phyloP scores from a whole-genome alignment of 495 filamentous ascomycete species.

The Aspergillus saccharolyticus region DNA sequence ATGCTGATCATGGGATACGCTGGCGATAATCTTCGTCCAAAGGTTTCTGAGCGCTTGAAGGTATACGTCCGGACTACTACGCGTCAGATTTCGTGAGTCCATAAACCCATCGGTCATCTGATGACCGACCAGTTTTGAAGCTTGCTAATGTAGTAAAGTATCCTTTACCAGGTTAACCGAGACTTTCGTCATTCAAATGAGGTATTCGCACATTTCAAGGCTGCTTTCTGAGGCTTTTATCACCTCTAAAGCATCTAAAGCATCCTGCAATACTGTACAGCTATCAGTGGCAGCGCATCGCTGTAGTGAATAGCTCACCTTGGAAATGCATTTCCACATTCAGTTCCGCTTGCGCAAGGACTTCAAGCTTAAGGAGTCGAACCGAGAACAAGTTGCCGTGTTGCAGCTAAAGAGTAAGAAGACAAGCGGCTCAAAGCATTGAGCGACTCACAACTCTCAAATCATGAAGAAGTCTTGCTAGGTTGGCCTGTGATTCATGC shows the following conservation, averaged over 20 bases:
- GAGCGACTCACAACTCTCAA: constrained; percentile 25
- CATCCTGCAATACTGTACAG: constrained; percentile 4
- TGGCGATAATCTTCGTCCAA: constrained; percentile 21
- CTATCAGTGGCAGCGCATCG: not conserved
- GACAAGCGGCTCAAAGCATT: not conserved
- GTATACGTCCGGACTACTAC: constrained; percentile 33
- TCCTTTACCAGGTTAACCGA: constrained; percentile 22
- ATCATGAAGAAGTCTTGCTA: constrained; percentile 5
- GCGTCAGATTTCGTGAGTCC: constrained; percentile 3
- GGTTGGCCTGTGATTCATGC: constrained; percentile 3
- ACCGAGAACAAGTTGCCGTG: constrained; percentile 59
- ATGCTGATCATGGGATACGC: not conserved
- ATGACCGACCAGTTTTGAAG: constrained; percentile 40
- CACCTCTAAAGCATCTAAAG: constrained; percentile 3
- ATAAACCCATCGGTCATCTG: not conserved
- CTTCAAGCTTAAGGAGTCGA: constrained; percentile 64
- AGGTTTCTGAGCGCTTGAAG: constrained; percentile 57
- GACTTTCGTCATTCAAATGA: not conserved
- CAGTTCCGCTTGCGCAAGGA: constrained; percentile 40
- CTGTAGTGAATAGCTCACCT: constrained; percentile 33
- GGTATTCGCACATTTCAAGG: constrained; percentile 4
- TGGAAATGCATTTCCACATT: constrained; percentile 45
- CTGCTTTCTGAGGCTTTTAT: not conserved
- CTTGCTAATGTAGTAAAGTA: constrained; percentile 66
- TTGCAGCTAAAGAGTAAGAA: constrained; percentile 30